Percentiles rank a stretch among this genome's conserved stretches.
Conservation (phyloP, 176 grass and related monocot genomes). For the Triticum timopheevii region DNA sequence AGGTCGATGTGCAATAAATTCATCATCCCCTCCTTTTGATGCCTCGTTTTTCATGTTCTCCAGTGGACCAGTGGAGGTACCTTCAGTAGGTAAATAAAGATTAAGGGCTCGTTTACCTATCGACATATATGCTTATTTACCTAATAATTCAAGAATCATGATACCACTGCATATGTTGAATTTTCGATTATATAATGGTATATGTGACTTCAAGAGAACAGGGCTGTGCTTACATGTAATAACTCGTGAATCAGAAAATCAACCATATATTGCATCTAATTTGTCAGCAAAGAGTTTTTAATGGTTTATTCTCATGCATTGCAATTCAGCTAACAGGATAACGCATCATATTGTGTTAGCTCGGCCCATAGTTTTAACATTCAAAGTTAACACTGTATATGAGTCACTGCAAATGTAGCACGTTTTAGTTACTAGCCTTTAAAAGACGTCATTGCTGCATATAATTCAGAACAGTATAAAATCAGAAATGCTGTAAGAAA, state of each 20-base stretch:
- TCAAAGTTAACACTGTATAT: neutral
- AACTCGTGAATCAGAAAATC: neutral
- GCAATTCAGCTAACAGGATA: neutral
- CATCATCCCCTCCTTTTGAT: neutral
- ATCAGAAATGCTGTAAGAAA: neutral
- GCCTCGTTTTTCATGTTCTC: constrained; percentile 24
- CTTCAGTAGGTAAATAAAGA: constrained; percentile 18
- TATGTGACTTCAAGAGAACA: neutral
- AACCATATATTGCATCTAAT: neutral
- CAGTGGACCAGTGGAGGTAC: constrained; percentile 20
- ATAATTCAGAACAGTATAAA: neutral
- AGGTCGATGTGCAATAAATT: neutral
- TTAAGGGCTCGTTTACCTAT: neutral
- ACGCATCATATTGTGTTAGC: neutral
- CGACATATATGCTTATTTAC: neutral
- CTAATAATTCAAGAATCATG: neutral
- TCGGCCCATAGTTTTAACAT: neutral
- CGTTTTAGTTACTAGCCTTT: neutral
- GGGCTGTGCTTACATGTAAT: neutral
- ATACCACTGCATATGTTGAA: neutral
- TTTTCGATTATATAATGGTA: neutral
- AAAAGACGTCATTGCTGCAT: neutral
- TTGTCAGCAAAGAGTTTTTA: neutral
- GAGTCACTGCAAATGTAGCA: neutral
- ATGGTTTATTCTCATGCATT: neutral